Evolutionary conservation across 345 rosid genomes (phyloP).

Genomic region (Nasturtium officinale): DNA sequence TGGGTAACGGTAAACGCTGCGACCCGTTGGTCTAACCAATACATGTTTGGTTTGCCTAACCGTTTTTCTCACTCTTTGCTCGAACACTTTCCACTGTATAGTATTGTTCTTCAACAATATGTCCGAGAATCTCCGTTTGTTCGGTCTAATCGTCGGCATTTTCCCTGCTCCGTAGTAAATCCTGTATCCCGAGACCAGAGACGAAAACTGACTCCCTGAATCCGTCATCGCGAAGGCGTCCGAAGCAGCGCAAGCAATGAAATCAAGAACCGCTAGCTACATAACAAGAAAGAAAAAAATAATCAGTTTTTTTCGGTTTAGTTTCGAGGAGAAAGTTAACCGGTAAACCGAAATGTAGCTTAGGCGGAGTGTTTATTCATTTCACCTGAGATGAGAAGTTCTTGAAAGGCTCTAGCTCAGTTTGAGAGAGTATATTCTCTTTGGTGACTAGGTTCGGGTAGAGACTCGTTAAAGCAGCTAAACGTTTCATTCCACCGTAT

Average conservation of each 20-base stretch:
- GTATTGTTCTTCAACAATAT: conserved; percentile 78
- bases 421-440: conserved; percentile 78
- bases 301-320: neutral
- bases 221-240: conserved; percentile 98
- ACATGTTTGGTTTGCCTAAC: conserved; percentile 93
- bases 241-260: conserved; percentile 76
- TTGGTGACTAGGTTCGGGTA: conserved; percentile 89
- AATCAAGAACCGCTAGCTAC: conserved; percentile 95
- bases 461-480: conserved; percentile 73
- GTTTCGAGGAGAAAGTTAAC: neutral
- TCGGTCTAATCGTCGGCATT: conserved; percentile 92
- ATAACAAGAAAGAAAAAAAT: conserved; percentile 1
- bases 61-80: conserved; percentile 87
- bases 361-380: neutral
- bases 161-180: conserved; percentile 84
- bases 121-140: conserved; percentile 72
- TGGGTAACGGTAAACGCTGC: conserved; percentile 88
- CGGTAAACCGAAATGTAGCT: neutral
- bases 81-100: conserved; percentile 83
- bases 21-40: conserved; percentile 70
- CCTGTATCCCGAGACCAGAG: conserved; percentile 84
- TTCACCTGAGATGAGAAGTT: conserved; percentile 93
- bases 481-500: conserved; percentile 70
- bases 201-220: conserved; percentile 90
- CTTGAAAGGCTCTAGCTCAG: conserved; percentile 77